These are phyloP conservation scores for Cerioporus squamosus DNA, from an alignment of 1,284 basidiomycete genomes.

Conservation along the genomic window DNA sequence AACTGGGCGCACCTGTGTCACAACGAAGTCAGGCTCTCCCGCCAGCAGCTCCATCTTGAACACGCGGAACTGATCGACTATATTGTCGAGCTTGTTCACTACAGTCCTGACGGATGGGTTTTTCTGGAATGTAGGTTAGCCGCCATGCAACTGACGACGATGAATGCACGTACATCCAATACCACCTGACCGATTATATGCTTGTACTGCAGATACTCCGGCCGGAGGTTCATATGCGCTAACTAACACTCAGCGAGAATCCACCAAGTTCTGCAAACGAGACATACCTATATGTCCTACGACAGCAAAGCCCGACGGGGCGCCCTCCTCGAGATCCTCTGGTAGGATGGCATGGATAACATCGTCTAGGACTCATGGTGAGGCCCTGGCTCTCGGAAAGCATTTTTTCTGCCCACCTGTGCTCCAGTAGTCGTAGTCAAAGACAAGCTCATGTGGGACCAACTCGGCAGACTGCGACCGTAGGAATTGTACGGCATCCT, in stretches of 20 bases:
- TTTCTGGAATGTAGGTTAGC: constrained; percentile 61
- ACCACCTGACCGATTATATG: constrained; percentile 91
- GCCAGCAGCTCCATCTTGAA: constrained; percentile 98
- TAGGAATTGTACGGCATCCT: constrained; percentile 59
- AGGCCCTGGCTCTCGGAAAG: neutral
- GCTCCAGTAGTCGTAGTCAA: constrained; percentile 88
- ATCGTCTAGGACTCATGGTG: constrained; percentile 61
- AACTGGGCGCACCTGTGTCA: constrained; percentile 69
- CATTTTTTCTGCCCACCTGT: constrained; percentile 53
- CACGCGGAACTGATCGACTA: constrained; percentile 88
- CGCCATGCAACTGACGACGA: no score
- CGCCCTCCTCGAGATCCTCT: constrained; percentile 71
- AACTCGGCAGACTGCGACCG: constrained; percentile 56
- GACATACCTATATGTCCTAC: constrained; percentile 88
- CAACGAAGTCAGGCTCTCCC: constrained; percentile 85
- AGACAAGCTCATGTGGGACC: constrained; percentile 60
- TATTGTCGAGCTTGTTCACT: constrained; percentile 93
- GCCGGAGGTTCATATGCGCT: constrained; percentile 90
- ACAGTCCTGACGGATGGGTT: constrained; percentile 83
- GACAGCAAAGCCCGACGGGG: constrained; percentile 87
- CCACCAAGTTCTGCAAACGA: neutral
- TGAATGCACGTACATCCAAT: constrained; percentile 70
- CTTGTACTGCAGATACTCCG: constrained; percentile 92
- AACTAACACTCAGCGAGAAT: neutral
- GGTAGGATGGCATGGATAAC: constrained; percentile 84